A percentile compares a stretch with the other conserved stretches of the same genome.
These are phyloP conservation scores for Aeminium ludgeri DNA, from an alignment of 495 filamentous ascomycete species.

Conservation along the genomic window DNA sequence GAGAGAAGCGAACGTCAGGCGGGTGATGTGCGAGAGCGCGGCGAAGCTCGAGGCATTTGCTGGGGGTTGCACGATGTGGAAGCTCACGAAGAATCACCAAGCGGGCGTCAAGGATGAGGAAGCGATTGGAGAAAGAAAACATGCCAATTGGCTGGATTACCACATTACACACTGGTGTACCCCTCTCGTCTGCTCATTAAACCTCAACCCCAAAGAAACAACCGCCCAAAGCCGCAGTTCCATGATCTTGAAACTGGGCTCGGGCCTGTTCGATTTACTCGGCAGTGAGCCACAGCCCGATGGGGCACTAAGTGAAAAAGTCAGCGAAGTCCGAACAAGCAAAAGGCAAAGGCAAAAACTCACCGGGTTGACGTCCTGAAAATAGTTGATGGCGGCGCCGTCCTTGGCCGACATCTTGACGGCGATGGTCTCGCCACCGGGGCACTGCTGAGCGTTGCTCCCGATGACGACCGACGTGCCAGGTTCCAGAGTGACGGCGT, in stretches of 20 bases:
- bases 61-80: no score
- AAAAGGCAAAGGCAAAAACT: not conserved
- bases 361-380: constrained; percentile 16
- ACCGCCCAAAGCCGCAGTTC: not conserved
- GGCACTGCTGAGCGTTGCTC: constrained; percentile 4
- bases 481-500: constrained; percentile 6
- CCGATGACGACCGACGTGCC: constrained; percentile 11
- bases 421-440: constrained; percentile 6
- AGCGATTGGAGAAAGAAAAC: no score
- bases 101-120: no score
- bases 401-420: constrained; percentile 12
- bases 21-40: no score
- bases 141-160: no score
- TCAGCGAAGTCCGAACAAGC: not conserved
- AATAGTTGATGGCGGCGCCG: constrained; percentile 11
- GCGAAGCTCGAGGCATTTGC: no score
- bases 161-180: not conserved
- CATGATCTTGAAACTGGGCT: not conserved
- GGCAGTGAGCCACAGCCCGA: constrained; percentile 1
- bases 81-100: no score
- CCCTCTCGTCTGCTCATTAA: not conserved
- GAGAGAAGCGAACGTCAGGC: no score
- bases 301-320: not conserved
- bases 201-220: not conserved
- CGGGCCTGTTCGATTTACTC: not conserved